phyloP scores from a whole-genome alignment of 2,329 filamentous ascomycete species.

The Aspergillus sp. region DNA sequence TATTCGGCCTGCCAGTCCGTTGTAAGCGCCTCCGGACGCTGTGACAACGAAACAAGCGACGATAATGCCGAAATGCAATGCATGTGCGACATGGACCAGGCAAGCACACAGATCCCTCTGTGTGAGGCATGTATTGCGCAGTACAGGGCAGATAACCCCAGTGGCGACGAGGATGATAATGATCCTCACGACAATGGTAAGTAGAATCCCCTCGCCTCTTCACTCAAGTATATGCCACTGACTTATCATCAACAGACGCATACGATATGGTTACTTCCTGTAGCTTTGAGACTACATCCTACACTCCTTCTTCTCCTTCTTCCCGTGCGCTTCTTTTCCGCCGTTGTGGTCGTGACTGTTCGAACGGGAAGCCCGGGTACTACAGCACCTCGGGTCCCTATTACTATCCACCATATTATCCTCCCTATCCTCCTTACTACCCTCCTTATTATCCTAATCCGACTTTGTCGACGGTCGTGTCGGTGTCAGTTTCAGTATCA shows the following conservation, averaged over 20 bases:
- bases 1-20: slow-evolving; percentile 26
- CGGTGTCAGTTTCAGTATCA: not conserved
- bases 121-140: slow-evolving; percentile 36
- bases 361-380: not conserved
- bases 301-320: slow-evolving; percentile 13
- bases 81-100: slow-evolving; percentile 28
- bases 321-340: no score
- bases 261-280: slow-evolving; percentile 32
- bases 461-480: not conserved
- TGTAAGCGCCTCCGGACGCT: slow-evolving; percentile 24
- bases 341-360: no score
- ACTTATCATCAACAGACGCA: slow-evolving; percentile 23
- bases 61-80: slow-evolving; percentile 26
- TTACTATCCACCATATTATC: not conserved
- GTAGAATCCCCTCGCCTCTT: not conserved
- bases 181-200: slow-evolving; percentile 29
- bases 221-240: not conserved
- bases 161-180: slow-evolving; percentile 19
- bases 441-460: not conserved
- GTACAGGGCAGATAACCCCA: slow-evolving; percentile 17
- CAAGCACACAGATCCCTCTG: slow-evolving; percentile 27
- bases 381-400: not conserved
- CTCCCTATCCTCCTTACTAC: not conserved
- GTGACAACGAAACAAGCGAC: slow-evolving; percentile 24
- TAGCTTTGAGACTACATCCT: slow-evolving; percentile 27